These are phyloP conservation scores for Chloris gayana DNA, from an alignment of 176 grass and related monocot species.

Conservation along the genomic window DNA sequence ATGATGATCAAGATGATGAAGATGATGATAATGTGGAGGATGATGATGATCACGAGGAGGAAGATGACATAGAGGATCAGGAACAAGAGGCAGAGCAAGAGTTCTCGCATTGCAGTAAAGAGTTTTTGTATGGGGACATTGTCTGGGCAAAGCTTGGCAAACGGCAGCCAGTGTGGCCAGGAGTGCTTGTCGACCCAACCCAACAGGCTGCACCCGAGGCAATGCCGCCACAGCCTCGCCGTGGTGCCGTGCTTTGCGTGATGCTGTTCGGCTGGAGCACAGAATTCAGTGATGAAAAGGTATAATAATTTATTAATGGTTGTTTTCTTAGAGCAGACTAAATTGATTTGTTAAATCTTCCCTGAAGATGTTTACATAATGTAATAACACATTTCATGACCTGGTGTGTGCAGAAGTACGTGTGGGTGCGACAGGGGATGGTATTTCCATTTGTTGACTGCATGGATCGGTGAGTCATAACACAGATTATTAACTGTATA, in stretches of 20 bases:
- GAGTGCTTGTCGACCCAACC: slow-evolving; percentile 72
- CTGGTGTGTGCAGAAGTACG: slow-evolving; percentile 61
- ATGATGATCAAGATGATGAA: slow-evolving; percentile 30
- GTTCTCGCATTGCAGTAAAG: slow-evolving; percentile 11
- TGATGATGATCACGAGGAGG: slow-evolving; percentile 17
- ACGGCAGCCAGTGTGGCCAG: slow-evolving; percentile 79
- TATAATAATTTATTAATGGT: slow-evolving; percentile 25
- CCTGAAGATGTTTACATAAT: slow-evolving; percentile 28
- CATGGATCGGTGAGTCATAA: slow-evolving; percentile 77
- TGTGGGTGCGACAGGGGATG: slow-evolving; percentile 81
- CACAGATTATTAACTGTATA: slow-evolving; percentile 13
- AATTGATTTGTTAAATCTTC: background rate
- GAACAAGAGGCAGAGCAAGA: slow-evolving; percentile 35
- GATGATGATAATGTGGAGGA: slow-evolving; percentile 21
- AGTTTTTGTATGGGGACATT: slow-evolving; percentile 79
- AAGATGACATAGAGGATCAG: slow-evolving; percentile 30
- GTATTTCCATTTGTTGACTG: slow-evolving; percentile 89
- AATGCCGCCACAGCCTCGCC: slow-evolving; percentile 48
- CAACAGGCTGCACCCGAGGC: slow-evolving; percentile 55
- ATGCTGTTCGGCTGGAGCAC: slow-evolving; percentile 82
- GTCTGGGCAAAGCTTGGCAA: slow-evolving; percentile 89
- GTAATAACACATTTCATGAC: slow-evolving; percentile 34
- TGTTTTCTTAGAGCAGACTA: background rate
- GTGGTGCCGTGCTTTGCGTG: slow-evolving; percentile 60
- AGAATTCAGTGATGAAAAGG: slow-evolving; percentile 71